Evolutionary conservation across 2,329 filamentous ascomycete genomes (phyloP), one percentile per base, ranked within the genome.

Genomic region (Penicillium verrucosum): DNA sequence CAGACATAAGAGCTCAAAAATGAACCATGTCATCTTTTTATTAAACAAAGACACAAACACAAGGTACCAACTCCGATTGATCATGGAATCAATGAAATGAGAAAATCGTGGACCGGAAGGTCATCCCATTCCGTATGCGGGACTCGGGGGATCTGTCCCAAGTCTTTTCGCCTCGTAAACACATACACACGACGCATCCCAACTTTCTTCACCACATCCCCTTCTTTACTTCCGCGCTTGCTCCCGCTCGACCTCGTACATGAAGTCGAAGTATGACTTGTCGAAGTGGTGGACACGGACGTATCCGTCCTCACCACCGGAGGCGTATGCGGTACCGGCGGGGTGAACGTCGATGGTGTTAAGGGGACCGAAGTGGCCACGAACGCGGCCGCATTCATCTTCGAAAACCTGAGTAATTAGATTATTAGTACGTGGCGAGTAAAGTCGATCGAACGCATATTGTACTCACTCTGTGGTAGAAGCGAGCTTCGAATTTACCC

Each of bases 261-360:
- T 85, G 81, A 99, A 99, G 78, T 99, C 94, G 76, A 94, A 97
- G 83, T 97, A 99, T 61, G 89, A 85, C 83, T 96, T 96, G 81
- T 99, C 94, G 78, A 99, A 99, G 79, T 96, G 91, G 80, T 99
- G 94, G 66, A 97, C 88, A 72, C 94, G 90, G 64, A 99, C 93
- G 80, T 99, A 99, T 71, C 94, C 94, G 78, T 99, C 94, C 81
- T 99, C 94, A 78, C 92, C 93, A 68, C 94, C 94, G 71, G 89
- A 93, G 70, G 92, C 92, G 79, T 99, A 99, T 70, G 90, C 87
- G 73, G 89, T 92, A 70, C 94, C 94, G 59, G 88, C 88, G 30
- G 94, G 94, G 77, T 96, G 90, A 57, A 90, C 90, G 47, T 94
- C 92, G 67, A 99, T 91, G 61, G 94, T 97, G 83, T 99, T 97